These are phyloP conservation scores for Triticum turgidum DNA, from an alignment of 176 grass and related monocot species.

Conservation along the genomic window DNA sequence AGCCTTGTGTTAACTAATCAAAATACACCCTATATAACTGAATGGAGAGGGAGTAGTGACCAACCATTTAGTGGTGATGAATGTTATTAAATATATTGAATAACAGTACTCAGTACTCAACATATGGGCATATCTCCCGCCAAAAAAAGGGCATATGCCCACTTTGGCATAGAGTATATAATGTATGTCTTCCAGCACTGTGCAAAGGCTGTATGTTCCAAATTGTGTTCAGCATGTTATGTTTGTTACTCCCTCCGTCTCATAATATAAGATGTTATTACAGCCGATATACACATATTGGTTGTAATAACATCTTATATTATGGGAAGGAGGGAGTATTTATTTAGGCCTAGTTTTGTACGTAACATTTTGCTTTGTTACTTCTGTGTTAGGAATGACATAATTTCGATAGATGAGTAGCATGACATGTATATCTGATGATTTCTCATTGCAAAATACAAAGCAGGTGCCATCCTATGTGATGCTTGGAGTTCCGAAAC, in stretches of 20 bases:
- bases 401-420: constrained; percentile 3
- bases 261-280: too few species aligned
- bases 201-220: neutral
- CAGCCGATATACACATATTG: too few species aligned
- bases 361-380: neutral
- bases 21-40: neutral
- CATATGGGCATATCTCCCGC: neutral
- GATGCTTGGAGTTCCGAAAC: constrained; percentile 54
- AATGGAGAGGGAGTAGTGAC: neutral
- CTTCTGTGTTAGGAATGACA: neutral
- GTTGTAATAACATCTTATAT: too few species aligned
- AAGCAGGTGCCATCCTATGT: constrained; percentile 79
- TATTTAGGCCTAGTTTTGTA: neutral
- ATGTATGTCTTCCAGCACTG: neutral
- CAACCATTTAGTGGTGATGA: neutral
- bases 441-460: constrained; percentile 23
- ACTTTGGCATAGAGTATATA: neutral
- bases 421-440: constrained; percentile 3
- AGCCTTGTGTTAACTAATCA: neutral
- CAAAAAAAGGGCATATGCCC: neutral
- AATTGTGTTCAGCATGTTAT: neutral
- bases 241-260: neutral
- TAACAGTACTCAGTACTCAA: neutral
- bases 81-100: neutral
- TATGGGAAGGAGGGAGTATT: neutral